A percentile compares a stretch with the other conserved stretches of the same genome.
Conservation (phyloP, 345 rosid species). For the Lepidium didymum region DNA sequence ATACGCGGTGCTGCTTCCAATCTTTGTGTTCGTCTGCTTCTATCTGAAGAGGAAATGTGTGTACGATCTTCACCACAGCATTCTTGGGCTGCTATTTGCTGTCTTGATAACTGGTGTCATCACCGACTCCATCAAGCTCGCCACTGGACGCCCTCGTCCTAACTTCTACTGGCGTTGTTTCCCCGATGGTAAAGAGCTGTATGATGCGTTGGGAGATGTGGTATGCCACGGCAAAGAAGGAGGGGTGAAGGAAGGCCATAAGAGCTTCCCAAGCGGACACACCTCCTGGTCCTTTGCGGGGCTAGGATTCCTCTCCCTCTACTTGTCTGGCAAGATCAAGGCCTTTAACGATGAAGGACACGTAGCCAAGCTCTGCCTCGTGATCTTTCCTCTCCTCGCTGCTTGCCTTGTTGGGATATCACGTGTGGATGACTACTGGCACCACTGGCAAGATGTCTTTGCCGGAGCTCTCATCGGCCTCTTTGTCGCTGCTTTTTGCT, state of each 20-base stretch:
- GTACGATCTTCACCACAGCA: conserved; percentile 75
- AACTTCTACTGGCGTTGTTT: conserved; percentile 97
- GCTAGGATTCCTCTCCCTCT: conserved; percentile 59
- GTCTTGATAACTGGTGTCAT: conserved; percentile 64
- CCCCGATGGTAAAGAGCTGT: conserved; percentile 73
- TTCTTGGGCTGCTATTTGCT: conserved; percentile 65
- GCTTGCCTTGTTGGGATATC: conserved; percentile 78
- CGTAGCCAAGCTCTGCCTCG: conserved; percentile 65
- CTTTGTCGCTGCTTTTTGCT: conserved; percentile 47
- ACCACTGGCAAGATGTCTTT: conserved; percentile 85
- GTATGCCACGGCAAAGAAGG: conserved; percentile 55
- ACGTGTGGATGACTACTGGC: conserved; percentile 85
- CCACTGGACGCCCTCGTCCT: conserved; percentile 84
- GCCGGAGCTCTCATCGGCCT: conserved; percentile 72
- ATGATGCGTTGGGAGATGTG: conserved; percentile 53
- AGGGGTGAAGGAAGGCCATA: conserved; percentile 72
- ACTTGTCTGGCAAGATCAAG: conserved; percentile 65
- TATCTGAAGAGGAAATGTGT: conserved; percentile 52
- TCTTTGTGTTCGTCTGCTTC: conserved; percentile 39
- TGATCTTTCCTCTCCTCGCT: conserved; percentile 50
- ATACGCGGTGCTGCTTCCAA: conserved; percentile 58
- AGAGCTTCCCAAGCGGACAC: conserved; percentile 91
- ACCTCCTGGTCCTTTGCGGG: conserved; percentile 90
- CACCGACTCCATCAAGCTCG: conserved; percentile 67
- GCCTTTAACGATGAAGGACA: conserved; percentile 70